phyloP scores from a whole-genome alignment of 2,329 filamentous ascomycete species.

The Cladosporium phlei region DNA sequence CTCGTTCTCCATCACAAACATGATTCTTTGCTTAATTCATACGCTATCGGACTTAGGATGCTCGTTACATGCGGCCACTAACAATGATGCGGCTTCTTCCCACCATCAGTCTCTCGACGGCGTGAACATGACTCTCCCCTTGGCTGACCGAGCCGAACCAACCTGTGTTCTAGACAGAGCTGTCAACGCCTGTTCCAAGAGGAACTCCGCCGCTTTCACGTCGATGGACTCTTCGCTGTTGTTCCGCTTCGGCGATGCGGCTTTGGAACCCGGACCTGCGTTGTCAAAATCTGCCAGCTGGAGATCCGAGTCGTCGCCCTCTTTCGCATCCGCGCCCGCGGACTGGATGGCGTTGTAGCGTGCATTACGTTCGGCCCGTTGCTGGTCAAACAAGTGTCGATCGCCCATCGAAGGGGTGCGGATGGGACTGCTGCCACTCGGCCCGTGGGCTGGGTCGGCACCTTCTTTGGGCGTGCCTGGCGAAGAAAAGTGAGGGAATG shows the following conservation, averaged over 20 bases:
- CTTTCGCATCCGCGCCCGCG: not conserved
- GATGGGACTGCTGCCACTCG: conserved; percentile 7
- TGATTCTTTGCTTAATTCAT: not conserved
- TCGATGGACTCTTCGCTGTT: not conserved
- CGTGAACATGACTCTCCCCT: not conserved
- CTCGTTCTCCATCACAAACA: no score
- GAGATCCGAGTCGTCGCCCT: not conserved
- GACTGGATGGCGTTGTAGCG: conserved; percentile 24
- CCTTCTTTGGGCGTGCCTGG: no score
- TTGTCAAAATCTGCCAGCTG: conserved; percentile 7
- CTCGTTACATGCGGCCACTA: not conserved
- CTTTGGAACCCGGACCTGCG: conserved; percentile 4
- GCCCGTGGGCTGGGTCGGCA: not conserved
- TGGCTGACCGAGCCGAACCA: not conserved
- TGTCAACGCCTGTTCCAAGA: not conserved
- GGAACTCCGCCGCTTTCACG: not conserved
- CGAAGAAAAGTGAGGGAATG: conserved; percentile 10
- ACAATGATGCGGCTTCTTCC: not conserved
- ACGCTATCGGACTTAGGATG: not conserved
- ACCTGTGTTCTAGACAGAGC: no score
- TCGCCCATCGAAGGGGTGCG: conserved; percentile 22
- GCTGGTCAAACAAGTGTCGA: conserved; percentile 21
- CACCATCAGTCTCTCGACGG: conserved; percentile 4
- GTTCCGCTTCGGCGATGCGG: not conserved
- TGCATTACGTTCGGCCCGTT: conserved; percentile 25